Percentiles rank a stretch among this genome's conserved stretches.
Conservation (phyloP, 2,329 filamentous ascomycete species). For the Fusarium albosuccineum region DNA sequence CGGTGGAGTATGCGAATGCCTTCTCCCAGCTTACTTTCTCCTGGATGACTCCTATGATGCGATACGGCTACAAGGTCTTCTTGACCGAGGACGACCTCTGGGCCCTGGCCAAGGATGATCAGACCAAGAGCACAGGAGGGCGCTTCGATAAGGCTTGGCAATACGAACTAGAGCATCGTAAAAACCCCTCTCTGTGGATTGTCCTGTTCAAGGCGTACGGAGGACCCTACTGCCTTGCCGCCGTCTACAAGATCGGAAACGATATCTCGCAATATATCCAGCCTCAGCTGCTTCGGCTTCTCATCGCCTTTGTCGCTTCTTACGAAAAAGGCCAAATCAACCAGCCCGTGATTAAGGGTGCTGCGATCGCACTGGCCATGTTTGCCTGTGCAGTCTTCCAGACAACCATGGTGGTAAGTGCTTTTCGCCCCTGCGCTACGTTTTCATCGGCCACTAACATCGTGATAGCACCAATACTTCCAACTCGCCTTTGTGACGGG, state of each 20-base stretch:
- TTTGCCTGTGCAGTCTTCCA: conserved; percentile 88
- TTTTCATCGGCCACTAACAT: neutral
- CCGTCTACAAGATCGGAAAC: conserved; percentile 89
- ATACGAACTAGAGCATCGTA: conserved; percentile 76
- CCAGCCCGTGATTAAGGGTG: conserved; percentile 85
- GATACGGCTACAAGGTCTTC: conserved; percentile 89
- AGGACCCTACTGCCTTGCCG: conserved; percentile 83
- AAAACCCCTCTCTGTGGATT: conserved; percentile 81
- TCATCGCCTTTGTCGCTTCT: conserved; percentile 88
- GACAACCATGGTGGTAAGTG: conserved; percentile 76
- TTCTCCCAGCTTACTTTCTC: conserved; percentile 95
- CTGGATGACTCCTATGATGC: conserved; percentile 99
- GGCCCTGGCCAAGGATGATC: conserved; percentile 86
- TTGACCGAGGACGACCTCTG: conserved; percentile 96
- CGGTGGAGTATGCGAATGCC: conserved; percentile 90
- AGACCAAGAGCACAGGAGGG: conserved; percentile 78
- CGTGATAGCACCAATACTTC: conserved; percentile 87
- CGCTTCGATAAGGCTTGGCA: conserved; percentile 83
- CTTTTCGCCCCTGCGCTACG: neutral
- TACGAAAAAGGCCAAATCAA: conserved; percentile 73
- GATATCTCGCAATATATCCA: conserved; percentile 90
- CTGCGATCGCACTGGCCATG: conserved; percentile 91
- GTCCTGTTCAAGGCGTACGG: conserved; percentile 88
- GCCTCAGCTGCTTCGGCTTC: conserved; percentile 85
- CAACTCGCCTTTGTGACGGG: conserved; percentile 94